Conservation (phyloP, 2,329 filamentous ascomycete species). For the Septoria linicola region DNA sequence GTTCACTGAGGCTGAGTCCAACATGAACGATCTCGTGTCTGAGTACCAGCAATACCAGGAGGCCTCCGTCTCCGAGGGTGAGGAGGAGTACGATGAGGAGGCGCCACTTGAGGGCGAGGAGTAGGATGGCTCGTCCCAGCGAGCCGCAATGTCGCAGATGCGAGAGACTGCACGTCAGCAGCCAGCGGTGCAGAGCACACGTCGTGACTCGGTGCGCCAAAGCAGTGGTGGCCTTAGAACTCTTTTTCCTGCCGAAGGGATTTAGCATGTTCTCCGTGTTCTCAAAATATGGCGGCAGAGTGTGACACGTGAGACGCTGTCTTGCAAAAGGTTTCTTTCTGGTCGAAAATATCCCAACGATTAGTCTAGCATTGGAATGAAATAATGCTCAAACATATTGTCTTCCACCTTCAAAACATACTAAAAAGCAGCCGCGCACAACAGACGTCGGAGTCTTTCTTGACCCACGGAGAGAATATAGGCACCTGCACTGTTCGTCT, state of each 20-base stretch:
- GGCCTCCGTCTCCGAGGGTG: conserved; percentile 92
- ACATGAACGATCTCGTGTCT: conserved; percentile 99
- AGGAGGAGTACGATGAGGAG: conserved; percentile 94
- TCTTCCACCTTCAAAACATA: no score
- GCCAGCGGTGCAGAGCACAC: not conserved
- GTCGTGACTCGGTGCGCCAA: not conserved
- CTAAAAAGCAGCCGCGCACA: no score
- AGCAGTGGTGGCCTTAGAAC: not conserved
- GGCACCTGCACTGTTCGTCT: no score
- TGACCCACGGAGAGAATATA: no score
- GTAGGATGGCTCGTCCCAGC: conserved; percentile 44
- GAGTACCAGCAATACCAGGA: conserved; percentile 99
- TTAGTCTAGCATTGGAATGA: conserved; percentile 5
- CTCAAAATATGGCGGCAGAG: not conserved
- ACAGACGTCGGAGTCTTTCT: no score
- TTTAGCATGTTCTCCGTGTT: not conserved
- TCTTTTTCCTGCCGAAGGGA: conserved; percentile 1
- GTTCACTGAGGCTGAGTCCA: conserved; percentile 99
- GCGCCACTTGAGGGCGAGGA: conserved; percentile 70
- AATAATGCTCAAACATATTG: not conserved
- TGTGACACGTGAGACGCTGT: conserved; percentile 1
- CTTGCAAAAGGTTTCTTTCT: conserved; percentile 3
- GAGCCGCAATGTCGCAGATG: not conserved
- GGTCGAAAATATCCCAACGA: conserved; percentile 3
- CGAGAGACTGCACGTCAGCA: not conserved